Base-by-base conservation (phyloP, 805 yeast genomes). In the Monosporozyma unispora region DNA sequence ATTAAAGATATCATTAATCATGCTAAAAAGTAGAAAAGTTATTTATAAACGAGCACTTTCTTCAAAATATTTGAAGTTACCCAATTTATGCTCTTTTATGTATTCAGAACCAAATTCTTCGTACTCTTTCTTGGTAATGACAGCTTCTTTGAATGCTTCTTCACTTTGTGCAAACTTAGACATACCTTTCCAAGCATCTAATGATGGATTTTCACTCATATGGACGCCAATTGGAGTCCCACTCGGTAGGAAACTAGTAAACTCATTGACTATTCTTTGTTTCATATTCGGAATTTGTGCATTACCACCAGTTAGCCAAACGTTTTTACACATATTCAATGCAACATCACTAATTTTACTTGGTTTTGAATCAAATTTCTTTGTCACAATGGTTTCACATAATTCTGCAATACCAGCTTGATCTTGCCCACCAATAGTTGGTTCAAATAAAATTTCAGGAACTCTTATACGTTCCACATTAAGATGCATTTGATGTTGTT, bases 101-200 rank as follows among this genome's bases (percentile, higher is more conserved):
- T 89, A 91, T 49, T 87, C 96, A 0, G 87, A 73, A 0, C 99
- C 99, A 73, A 77, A 79, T 65, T 93, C 99, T 43, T 82, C 84
- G 61, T 88, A 93, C 54, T 90, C 96, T 49, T 74, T 67, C 55
- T 75, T 78, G 0, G 93, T 76, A 22, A 91, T 71, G 51, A 74
- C 79, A 9, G 78, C 69, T 1, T 68, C 56, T 25, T 70, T 57
- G 37, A 76, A 73, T 1, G 63, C 65, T 16, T 73, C 79, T 1
- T 67, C 73, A 21, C 76, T 72, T 2, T 58, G 57, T 5, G 90
- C 71, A 86, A 96, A 87, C 58, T 77, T 76, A 11, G 87, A 81
- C 95, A 93, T 89, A 27, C 99, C 99, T 59, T 74, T 82, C 98
- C 99, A 93, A 1, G 97, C 79, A 65, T 91, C 99, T 28, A 78